Percentiles rank a stretch among this genome's conserved stretches.
phyloP scores from a whole-genome alignment of 257 asterid genomes.

The Scutellaria minor region DNA sequence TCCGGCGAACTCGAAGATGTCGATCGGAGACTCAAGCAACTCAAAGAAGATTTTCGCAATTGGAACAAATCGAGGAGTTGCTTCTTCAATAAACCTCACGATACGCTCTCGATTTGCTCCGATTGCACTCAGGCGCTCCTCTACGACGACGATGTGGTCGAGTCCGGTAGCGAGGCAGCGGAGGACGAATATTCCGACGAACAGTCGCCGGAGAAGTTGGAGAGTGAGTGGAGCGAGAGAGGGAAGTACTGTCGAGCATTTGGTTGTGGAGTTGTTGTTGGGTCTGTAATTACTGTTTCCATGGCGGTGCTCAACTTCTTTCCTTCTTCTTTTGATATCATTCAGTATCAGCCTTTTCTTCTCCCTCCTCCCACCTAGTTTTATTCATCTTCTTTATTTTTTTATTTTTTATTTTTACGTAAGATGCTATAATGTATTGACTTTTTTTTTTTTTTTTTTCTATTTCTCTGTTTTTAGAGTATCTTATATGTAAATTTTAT shows the following conservation, averaged over 20 bases:
- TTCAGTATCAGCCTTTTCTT: conserved; percentile 7
- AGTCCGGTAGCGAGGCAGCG: conserved; percentile 8
- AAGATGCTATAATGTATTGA: too few species aligned
- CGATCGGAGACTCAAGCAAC: conserved; percentile 21
- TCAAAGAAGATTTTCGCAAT: conserved; percentile 29
- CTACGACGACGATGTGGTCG: background rate
- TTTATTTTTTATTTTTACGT: too few species aligned
- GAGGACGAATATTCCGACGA: conserved; percentile 7
- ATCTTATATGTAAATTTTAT: too few species aligned
- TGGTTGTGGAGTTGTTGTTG: conserved; percentile 42
- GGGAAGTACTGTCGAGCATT: conserved; percentile 36
- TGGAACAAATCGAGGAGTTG: conserved; percentile 27
- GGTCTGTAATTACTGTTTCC: conserved; percentile 25
- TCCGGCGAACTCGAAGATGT: conserved; percentile 33
- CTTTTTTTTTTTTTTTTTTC: too few species aligned
- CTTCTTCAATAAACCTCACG: conserved; percentile 14
- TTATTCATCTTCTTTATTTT: background rate
- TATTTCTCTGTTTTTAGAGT: too few species aligned
- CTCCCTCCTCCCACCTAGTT: conserved; percentile 47
- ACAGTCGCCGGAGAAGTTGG: conserved; percentile 1
- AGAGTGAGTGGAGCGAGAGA: conserved; percentile 28
- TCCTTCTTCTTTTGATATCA: background rate
- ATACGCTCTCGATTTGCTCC: conserved; percentile 41
- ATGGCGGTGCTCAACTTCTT: background rate
- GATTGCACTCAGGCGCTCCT: conserved; percentile 44